Percentiles rank a stretch among this genome's conserved stretches.
These are phyloP conservation scores for Ustanciosporium gigantosporum DNA, from an alignment of 1,284 basidiomycete genomes.

Conservation along the genomic window DNA sequence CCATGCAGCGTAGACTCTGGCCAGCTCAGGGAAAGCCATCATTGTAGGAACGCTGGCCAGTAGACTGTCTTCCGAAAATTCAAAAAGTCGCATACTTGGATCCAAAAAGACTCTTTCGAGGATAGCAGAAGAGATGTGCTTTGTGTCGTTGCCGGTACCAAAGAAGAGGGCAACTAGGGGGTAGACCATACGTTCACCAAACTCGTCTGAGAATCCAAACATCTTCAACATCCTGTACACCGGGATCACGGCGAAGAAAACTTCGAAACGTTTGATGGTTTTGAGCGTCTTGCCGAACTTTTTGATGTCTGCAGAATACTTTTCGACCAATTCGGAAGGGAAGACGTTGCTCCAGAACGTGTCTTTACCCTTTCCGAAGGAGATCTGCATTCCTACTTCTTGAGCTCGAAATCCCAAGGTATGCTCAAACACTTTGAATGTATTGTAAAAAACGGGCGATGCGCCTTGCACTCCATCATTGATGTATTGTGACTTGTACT, in stretches of 20 bases:
- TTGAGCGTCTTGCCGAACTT: constrained; percentile 51
- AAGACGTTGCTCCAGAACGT: constrained; percentile 54
- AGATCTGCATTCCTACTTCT: constrained; percentile 54
- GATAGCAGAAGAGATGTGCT: constrained; percentile 68
- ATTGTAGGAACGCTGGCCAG: constrained; percentile 63
- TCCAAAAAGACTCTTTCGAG: constrained; percentile 69
- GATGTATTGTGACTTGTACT: constrained; percentile 53
- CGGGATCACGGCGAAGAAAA: constrained; percentile 52
- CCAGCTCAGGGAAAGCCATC: constrained; percentile 64
- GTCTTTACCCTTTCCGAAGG: constrained; percentile 53
- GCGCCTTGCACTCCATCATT: constrained; percentile 56
- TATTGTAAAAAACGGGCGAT: constrained; percentile 53
- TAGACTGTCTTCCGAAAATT: constrained; percentile 52
- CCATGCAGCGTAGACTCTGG: constrained; percentile 66
- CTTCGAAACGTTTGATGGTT: constrained; percentile 53
- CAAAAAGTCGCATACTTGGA: constrained; percentile 65
- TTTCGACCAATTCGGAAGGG: constrained; percentile 52
- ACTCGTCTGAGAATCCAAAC: constrained; percentile 62
- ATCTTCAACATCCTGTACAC: constrained; percentile 48
- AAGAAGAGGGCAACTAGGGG: constrained; percentile 69
- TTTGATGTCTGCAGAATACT: constrained; percentile 46
- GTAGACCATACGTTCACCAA: constrained; percentile 68
- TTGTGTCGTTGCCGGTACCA: constrained; percentile 70
- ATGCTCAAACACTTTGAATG: constrained; percentile 52
- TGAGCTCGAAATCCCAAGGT: constrained; percentile 46